Percentiles rank a stretch among this genome's conserved stretches.
Conservation (phyloP, 257 asterid species). For the Lycium barbarum region DNA sequence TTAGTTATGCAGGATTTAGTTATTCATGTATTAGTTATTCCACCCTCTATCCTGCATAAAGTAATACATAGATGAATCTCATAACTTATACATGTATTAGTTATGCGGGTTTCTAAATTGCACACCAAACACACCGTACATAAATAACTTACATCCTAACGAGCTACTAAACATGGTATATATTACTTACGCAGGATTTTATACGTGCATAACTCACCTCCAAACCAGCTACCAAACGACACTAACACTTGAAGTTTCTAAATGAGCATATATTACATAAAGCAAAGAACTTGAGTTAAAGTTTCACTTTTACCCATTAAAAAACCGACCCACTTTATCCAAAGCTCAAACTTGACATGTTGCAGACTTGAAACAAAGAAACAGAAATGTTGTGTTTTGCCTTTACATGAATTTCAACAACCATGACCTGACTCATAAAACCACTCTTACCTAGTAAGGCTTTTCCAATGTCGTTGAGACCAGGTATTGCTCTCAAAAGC, state of each 20-base stretch:
- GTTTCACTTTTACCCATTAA: not conserved
- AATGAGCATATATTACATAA: not conserved
- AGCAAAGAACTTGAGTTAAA: not conserved
- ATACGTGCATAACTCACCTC: no score
- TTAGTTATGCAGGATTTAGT: no score
- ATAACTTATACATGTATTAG: no score
- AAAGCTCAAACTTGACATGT: not conserved
- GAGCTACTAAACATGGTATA: no score
- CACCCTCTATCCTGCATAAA: not conserved
- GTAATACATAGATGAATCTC: no score
- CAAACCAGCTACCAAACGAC: no score
- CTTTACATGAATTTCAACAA: not conserved
- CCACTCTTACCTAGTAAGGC: constrained; percentile 70
- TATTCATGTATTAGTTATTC: no score
- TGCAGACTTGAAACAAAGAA: not conserved
- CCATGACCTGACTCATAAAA: not conserved
- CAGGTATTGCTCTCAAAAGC: constrained; percentile 92
- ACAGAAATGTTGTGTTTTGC: not conserved
- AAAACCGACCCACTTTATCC: not conserved
- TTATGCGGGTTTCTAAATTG: no score
- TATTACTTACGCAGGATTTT: no score
- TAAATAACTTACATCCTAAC: no score
- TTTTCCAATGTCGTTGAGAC: constrained; percentile 80
- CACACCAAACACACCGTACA: no score
- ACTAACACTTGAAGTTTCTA: not conserved